These are phyloP conservation scores for Melanomma pulvis-pyrius DNA, from an alignment of 495 filamentous ascomycete species.

Conservation along the genomic window DNA sequence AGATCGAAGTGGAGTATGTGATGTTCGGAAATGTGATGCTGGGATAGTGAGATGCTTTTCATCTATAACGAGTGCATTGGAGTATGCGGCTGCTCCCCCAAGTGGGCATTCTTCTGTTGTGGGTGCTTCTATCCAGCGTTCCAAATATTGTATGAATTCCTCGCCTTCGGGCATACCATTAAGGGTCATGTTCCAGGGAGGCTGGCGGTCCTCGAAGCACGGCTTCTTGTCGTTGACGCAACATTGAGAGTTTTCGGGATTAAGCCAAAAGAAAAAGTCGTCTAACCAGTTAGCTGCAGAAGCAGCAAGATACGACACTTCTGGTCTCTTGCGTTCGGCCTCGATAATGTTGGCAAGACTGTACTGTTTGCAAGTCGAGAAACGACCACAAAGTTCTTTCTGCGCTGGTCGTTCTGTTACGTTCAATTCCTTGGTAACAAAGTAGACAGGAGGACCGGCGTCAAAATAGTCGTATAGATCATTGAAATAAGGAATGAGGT, in stretches of 20 bases:
- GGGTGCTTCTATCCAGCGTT: conserved; percentile 79
- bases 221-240: conserved; percentile 63
- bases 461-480: conserved; percentile 92
- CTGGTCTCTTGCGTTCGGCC: conserved; percentile 84
- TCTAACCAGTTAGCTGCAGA: conserved; percentile 94
- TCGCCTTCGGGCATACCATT: conserved; percentile 87
- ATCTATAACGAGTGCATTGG: conserved; percentile 81
- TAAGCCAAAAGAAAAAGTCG: conserved; percentile 94
- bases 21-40: conserved; percentile 89
- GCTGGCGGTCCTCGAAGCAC: conserved; percentile 76
- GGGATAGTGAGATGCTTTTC: conserved; percentile 61
- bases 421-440: conserved; percentile 82
- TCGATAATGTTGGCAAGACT: conserved; percentile 88
- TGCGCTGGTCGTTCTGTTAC: conserved; percentile 73
- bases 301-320: conserved; percentile 91
- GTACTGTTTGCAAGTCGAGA: conserved; percentile 79
- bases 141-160: conserved; percentile 83
- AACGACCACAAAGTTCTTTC: conserved; percentile 85
- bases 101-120: conserved; percentile 83
- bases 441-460: conserved; percentile 92
- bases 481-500: conserved; percentile 92
- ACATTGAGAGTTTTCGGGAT: conserved; percentile 79
- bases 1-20: conserved; percentile 78
- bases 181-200: conserved; percentile 84
- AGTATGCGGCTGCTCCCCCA: conserved; percentile 84